Percentiles rank a stretch among this genome's conserved stretches.
Conservation (phyloP, 129 eudicot species). For the Artemisia argyi region DNA sequence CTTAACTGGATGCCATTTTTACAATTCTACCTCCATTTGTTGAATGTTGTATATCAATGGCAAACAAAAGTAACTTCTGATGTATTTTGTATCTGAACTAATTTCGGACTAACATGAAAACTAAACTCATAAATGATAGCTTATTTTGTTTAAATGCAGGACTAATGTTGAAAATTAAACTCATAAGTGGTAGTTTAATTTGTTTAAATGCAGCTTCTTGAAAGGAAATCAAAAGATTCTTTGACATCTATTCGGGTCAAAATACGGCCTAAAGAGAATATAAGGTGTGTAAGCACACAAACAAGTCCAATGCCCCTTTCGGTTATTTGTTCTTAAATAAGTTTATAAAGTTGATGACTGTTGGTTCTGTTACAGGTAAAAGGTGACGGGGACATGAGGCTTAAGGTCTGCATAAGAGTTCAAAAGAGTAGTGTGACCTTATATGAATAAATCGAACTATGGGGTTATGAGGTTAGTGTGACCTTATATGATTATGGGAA, state of each 20-base stretch:
- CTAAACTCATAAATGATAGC: slow-evolving; percentile 15
- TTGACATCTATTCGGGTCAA: slow-evolving; percentile 89
- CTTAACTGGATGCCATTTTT: too few relatives aligned
- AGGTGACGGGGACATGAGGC: slow-evolving; percentile 93
- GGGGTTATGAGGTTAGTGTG: too few relatives aligned
- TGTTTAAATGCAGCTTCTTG: slow-evolving; percentile 50
- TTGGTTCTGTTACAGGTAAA: slow-evolving; percentile 53
- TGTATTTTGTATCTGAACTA: too few relatives aligned
- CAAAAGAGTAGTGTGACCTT: slow-evolving; percentile 97
- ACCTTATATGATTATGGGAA: too few relatives aligned
- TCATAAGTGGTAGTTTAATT: slow-evolving; percentile 13
- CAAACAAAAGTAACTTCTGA: too few relatives aligned
- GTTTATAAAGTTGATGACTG: not conserved
- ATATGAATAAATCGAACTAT: too few relatives aligned
- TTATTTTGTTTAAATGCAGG: slow-evolving; percentile 23
- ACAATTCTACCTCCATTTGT: too few relatives aligned
- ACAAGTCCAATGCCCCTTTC: slow-evolving; percentile 12
- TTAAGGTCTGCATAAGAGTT: slow-evolving; percentile 95
- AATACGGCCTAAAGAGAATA: slow-evolving; percentile 96
- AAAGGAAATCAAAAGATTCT: slow-evolving; percentile 65
- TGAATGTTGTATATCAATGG: too few relatives aligned
- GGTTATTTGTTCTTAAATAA: not conserved
- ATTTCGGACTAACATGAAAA: slow-evolving; percentile 6
- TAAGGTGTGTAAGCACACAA: slow-evolving; percentile 77
- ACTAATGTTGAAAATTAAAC: slow-evolving; percentile 17